These are phyloP conservation scores for Mallotus japonicus DNA, from an alignment of 441 rosid species.

Conservation along the genomic window DNA sequence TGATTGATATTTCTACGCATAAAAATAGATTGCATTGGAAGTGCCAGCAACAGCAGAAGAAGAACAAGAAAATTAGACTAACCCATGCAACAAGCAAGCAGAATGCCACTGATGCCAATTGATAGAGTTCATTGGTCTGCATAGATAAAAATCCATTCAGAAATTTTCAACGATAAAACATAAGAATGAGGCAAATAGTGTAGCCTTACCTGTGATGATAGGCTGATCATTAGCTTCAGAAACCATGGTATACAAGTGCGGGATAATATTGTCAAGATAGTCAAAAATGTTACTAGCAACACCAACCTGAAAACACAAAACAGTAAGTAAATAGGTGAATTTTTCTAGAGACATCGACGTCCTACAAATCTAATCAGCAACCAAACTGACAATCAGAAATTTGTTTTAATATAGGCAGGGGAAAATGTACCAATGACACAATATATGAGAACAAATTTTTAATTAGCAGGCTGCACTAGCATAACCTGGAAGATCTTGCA, in stretches of 20 bases:
- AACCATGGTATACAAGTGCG: slow-evolving; percentile 96
- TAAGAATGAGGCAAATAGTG: slow-evolving; percentile 22
- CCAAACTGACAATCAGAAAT: not conserved
- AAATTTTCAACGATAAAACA: slow-evolving; percentile 18
- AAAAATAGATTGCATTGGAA: not conserved
- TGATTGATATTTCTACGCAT: not conserved
- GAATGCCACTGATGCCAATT: slow-evolving; percentile 90
- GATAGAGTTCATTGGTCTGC: slow-evolving; percentile 98
- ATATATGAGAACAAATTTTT: too few relatives aligned
- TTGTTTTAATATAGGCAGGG: not conserved
- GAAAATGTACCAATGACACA: not conserved
- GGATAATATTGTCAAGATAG: slow-evolving; percentile 63
- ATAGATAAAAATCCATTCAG: slow-evolving; percentile 30
- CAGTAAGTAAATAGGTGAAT: slow-evolving; percentile 3
- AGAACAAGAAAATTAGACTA: slow-evolving; percentile 37
- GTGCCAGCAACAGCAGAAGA: slow-evolving; percentile 4
- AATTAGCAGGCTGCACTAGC: not conserved
- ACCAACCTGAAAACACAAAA: slow-evolving; percentile 64
- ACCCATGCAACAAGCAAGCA: slow-evolving; percentile 99
- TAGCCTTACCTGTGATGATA: slow-evolving; percentile 73
- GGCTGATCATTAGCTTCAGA: slow-evolving; percentile 89
- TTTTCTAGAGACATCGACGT: not conserved
- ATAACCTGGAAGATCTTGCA: not conserved
- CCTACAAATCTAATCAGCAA: not conserved
- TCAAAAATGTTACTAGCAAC: slow-evolving; percentile 64